phyloP scores from a whole-genome alignment of 768 basidiomycete species.

The Collybia sp. region DNA sequence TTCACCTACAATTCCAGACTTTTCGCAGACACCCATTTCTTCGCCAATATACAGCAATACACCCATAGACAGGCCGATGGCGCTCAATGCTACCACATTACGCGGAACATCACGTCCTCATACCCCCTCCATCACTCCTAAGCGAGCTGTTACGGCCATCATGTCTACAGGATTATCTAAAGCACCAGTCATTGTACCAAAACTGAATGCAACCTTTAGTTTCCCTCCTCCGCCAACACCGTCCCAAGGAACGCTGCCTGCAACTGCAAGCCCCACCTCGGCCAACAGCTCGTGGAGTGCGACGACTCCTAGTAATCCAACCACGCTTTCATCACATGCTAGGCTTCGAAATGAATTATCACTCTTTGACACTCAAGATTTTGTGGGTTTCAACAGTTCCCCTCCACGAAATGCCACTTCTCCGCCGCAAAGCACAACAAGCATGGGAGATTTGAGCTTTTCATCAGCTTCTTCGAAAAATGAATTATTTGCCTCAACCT shows the following conservation, averaged over 20 bases:
- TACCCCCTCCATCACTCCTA: conserved; percentile 8
- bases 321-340: conserved; percentile 23
- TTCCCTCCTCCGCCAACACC: conserved; percentile 17
- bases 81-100: conserved; percentile 7
- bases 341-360: conserved; percentile 16
- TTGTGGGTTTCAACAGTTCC: conserved; percentile 38
- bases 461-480: conserved; percentile 14
- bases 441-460: conserved; percentile 12
- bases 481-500: no score
- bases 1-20: background rate
- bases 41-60: background rate
- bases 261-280: conserved; percentile 15
- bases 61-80: conserved; percentile 4
- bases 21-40: background rate
- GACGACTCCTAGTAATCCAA: conserved; percentile 9
- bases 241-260: conserved; percentile 3
- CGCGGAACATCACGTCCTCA: conserved; percentile 8
- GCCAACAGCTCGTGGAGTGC: conserved; percentile 10
- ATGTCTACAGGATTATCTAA: conserved; percentile 23
- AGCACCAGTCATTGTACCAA: conserved; percentile 10
- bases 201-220: conserved; percentile 12
- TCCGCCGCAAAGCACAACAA: conserved; percentile 14
- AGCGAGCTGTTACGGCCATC: conserved; percentile 20
- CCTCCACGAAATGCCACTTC: conserved; percentile 1
- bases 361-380: conserved; percentile 36